Conservation (phyloP, 192 early-diverging fungal species). For the Hyaloraphidium curvatum region DNA sequence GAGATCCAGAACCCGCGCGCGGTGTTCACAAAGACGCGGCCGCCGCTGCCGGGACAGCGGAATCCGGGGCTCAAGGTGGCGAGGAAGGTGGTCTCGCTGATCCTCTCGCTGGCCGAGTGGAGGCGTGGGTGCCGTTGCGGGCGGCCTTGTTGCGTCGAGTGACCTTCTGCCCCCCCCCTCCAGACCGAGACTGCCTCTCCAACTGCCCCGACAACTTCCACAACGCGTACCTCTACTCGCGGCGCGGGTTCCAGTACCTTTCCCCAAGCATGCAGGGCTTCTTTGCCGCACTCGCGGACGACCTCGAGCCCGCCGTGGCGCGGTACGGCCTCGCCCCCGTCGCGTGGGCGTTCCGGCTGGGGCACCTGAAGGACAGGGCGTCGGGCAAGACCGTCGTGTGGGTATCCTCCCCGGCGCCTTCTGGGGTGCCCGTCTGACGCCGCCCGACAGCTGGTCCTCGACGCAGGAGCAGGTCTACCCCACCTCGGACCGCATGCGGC, state of each 20-base stretch:
- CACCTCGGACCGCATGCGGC: neutral
- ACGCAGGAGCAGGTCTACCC: constrained; percentile 5
- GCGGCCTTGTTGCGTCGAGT: no score
- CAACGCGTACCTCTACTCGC: constrained; percentile 1
- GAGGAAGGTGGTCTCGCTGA: neutral
- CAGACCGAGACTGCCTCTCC: neutral
- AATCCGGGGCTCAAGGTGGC: neutral
- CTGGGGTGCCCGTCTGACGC: neutral
- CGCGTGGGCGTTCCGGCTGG: constrained; percentile 2
- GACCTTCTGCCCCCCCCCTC: no score
- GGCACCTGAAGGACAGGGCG: neutral
- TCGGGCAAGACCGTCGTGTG: neutral
- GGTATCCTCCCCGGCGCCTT: neutral
- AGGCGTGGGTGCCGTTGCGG: neutral
- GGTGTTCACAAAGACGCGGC: neutral
- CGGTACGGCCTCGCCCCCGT: neutral
- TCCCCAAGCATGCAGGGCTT: neutral
- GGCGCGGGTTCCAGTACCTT: neutral
- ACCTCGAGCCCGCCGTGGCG: neutral
- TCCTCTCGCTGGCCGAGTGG: neutral
- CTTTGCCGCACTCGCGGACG: neutral
- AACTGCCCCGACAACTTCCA: constrained; percentile 1
- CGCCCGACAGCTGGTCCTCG: neutral
- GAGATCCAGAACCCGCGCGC: no score
- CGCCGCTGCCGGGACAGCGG: constrained; percentile 2